Conservation (phyloP, 2,329 filamentous ascomycete species). For the Emergomyces orientalis region DNA sequence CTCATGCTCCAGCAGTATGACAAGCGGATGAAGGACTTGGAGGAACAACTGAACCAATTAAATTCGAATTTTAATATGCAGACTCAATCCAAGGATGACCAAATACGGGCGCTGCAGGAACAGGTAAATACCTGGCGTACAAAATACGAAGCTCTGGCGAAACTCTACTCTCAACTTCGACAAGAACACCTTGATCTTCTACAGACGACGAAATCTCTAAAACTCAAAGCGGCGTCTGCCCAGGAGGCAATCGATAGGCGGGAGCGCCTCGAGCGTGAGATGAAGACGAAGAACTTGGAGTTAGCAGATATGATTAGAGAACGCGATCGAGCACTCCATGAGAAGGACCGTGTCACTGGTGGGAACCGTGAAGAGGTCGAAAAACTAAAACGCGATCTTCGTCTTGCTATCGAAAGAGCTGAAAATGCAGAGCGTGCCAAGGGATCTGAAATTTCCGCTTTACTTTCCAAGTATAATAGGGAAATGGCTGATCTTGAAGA, state of each 20-base stretch:
- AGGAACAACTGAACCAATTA: slow-evolving; percentile 74
- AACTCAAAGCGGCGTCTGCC: slow-evolving; percentile 91
- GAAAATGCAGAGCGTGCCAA: slow-evolving; percentile 90
- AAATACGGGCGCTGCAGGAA: slow-evolving; percentile 85
- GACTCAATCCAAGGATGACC: slow-evolving; percentile 81
- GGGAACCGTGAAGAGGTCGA: slow-evolving; percentile 88
- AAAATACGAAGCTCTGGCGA: slow-evolving; percentile 93
- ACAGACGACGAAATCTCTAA: slow-evolving; percentile 91
- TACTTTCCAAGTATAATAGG: slow-evolving; percentile 92
- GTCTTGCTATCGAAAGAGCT: slow-evolving; percentile 80
- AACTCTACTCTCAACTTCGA: slow-evolving; percentile 91
- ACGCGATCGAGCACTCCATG: slow-evolving; percentile 83
- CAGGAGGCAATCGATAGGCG: slow-evolving; percentile 92
- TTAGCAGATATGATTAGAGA: slow-evolving; percentile 97
- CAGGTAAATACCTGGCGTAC: slow-evolving; percentile 96
- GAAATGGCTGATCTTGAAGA: slow-evolving; percentile 97
- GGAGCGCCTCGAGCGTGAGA: slow-evolving; percentile 91
- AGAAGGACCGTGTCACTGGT: slow-evolving; percentile 78
- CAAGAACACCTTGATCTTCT: slow-evolving; percentile 91
- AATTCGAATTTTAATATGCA: slow-evolving; percentile 79
- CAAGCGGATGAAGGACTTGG: slow-evolving; percentile 82
- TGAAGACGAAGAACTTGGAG: slow-evolving; percentile 99
- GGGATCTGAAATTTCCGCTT: slow-evolving; percentile 85
- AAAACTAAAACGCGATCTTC: slow-evolving; percentile 86
- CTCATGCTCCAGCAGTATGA: slow-evolving; percentile 96